These are phyloP conservation scores for Croton setiger DNA, from an alignment of 441 rosid genomes.

Conservation along the genomic window DNA sequence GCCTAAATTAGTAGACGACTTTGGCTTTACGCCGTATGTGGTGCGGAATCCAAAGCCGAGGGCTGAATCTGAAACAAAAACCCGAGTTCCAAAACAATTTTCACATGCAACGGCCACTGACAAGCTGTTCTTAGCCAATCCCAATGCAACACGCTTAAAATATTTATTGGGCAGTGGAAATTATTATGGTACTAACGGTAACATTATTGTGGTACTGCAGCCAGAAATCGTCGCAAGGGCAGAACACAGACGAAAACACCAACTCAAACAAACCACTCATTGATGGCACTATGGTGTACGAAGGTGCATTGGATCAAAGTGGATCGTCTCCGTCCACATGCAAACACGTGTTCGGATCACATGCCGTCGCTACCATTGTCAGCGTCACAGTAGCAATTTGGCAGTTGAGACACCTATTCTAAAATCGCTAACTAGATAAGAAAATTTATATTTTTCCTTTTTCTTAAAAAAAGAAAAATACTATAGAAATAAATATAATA, in stretches of 20 bases:
- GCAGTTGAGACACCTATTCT: constrained; percentile 47
- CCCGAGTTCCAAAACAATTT: background rate
- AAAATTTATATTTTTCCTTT: background rate
- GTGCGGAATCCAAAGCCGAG: background rate
- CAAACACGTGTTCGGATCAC: constrained; percentile 28
- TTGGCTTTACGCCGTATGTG: background rate
- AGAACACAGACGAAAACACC: constrained; percentile 20
- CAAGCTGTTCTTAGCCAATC: constrained; percentile 6
- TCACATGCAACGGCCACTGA: constrained; percentile 17
- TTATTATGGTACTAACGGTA: constrained; percentile 27
- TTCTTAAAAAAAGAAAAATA: background rate
- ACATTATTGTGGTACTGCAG: constrained; percentile 38
- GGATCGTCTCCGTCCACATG: constrained; percentile 38
- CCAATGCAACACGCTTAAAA: background rate
- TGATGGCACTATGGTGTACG: constrained; percentile 58
- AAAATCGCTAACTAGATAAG: constrained; percentile 8
- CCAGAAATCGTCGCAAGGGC: constrained; percentile 67
- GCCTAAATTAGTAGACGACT: constrained; percentile 7
- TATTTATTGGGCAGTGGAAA: no score
- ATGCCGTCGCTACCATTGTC: constrained; percentile 26
- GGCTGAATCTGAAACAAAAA: background rate
- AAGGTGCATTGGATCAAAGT: constrained; percentile 52
- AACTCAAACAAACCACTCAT: constrained; percentile 3
- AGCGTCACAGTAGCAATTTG: constrained; percentile 41
- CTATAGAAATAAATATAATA: background rate